These are phyloP conservation scores for Xerocomellus dryophilus DNA, from an alignment of 768 basidiomycete genomes.

Conservation along the genomic window DNA sequence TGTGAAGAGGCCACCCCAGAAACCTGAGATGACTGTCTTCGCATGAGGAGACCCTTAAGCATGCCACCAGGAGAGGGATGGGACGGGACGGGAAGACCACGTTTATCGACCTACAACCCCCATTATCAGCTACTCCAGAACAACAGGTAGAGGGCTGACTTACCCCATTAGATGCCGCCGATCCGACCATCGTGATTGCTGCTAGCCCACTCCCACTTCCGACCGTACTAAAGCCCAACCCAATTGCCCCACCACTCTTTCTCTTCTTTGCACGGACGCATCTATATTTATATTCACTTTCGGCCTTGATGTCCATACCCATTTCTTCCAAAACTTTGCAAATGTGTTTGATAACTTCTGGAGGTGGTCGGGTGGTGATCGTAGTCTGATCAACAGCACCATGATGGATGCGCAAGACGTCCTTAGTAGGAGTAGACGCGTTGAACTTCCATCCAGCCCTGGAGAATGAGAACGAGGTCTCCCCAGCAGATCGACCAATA, in stretches of 20 bases:
- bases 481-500: conserved; percentile 29
- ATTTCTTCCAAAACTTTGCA: conserved; percentile 76
- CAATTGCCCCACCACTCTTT: conserved; percentile 48
- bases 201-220: conserved; percentile 50
- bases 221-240: conserved; percentile 41
- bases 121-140: conserved; percentile 9
- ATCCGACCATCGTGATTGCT: conserved; percentile 74
- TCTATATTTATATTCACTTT: conserved; percentile 88
- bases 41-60: conserved; percentile 85
- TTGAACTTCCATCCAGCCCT: conserved; percentile 37
- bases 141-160: conserved; percentile 30
- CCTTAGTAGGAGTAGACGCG: conserved; percentile 36
- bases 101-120: conserved; percentile 70
- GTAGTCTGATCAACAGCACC: conserved; percentile 90
- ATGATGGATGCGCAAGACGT: conserved; percentile 76
- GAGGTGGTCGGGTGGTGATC: conserved; percentile 79
- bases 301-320: conserved; percentile 86
- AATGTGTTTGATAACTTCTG: conserved; percentile 86
- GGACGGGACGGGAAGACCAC: conserved; percentile 82
- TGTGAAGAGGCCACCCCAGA: conserved; percentile 37
- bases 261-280: conserved; percentile 78
- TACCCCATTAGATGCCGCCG: conserved; percentile 84
- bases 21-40: conserved; percentile 86
- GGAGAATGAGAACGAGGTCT: conserved; percentile 36
- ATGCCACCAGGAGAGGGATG: conserved; percentile 72